Evolutionary conservation across 176 grass and related monocot species (phyloP), one percentile per base, ranked within the genome.

Genomic region (Poa pratensis): DNA sequence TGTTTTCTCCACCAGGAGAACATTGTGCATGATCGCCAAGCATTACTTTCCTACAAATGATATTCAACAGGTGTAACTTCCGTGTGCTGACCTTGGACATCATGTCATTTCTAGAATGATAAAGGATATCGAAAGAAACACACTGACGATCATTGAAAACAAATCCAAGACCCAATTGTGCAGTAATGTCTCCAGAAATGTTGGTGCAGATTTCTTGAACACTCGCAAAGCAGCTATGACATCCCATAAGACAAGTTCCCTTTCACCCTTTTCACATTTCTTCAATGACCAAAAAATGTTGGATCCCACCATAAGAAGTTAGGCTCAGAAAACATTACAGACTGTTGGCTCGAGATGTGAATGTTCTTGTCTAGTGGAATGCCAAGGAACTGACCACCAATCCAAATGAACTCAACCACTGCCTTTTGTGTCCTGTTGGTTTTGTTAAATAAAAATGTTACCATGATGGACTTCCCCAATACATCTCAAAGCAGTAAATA

Each of bases 21-120:
- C 40, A 27, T 22, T 86, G 18, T 11, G 40, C 61, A 45, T 81
- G 71, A 79, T 91, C 70, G 7, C 28, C 77, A 40, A 89, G 75
- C 80, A 92, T 90, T 85, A 95, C 62, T 93, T 89, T 91, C 90
- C 96, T 90, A 89, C 91, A 90, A 55, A 98, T 89, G 69, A 95
- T 86, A 83, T 93, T 95, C 40, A 94, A 57, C 57, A 98, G 88
- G 28, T 90, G 85, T 68, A 98, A 80, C 87, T 89, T 98, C 57
- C 93, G 85, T 35, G 69, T 83, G 75, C 88, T 90, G 52, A 90
- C 66, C 64, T 61, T 80, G 11, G 78, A 85, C 72, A 83, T 65
- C 77, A 49, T 85, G 27, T 48, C 73, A 17, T 30, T 34, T 37
- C 34, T 76, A 63, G 55, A 74, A 70, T 74, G 78, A 71, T 59